Percentiles rank a stretch among this genome's conserved stretches.
These are phyloP conservation scores for Pestalotiopsis sp. DNA, from an alignment of 2,329 filamentous ascomycete species.

Conservation along the genomic window DNA sequence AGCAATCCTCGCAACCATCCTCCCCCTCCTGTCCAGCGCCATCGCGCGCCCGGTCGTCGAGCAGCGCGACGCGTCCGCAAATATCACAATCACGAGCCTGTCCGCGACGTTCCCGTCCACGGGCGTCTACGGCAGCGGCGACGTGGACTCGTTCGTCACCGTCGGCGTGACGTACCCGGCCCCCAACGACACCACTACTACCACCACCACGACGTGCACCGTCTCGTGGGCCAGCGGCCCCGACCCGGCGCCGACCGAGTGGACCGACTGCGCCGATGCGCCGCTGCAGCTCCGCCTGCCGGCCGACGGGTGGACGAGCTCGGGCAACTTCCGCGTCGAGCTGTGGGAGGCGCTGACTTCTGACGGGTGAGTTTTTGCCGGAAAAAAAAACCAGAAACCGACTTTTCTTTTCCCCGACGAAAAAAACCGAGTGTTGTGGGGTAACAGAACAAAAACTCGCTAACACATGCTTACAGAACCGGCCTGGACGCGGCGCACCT, in stretches of 20 bases:
- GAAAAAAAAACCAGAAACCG: no score
- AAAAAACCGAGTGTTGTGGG: background rate
- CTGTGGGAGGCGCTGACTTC: conserved; percentile 18
- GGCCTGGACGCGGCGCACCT: conserved; percentile 21
- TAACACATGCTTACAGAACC: conserved; percentile 11
- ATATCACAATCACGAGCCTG: conserved; percentile 22
- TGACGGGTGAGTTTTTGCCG: conserved; percentile 20
- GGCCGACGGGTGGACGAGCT: conserved; percentile 21
- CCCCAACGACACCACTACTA: conserved; percentile 6
- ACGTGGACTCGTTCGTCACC: conserved; percentile 19
- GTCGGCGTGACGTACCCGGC: conserved; percentile 22
- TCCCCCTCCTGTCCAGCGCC: conserved; percentile 19
- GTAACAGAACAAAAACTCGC: background rate
- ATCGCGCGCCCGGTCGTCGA: conserved; percentile 20
- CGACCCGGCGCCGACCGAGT: conserved; percentile 19
- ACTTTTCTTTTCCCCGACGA: no score
- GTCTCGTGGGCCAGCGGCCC: conserved; percentile 19
- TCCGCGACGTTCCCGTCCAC: conserved; percentile 21
- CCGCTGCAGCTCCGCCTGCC: conserved; percentile 21
- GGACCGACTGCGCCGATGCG: conserved; percentile 20
- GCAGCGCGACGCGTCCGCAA: conserved; percentile 13
- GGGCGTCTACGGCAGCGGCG: conserved; percentile 15
- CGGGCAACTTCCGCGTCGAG: conserved; percentile 22
- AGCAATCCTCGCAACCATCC: conserved; percentile 15
- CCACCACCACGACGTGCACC: conserved; percentile 23